These are phyloP conservation scores for Guadua angustifolia DNA, from an alignment of 176 grass and related monocot genomes.

Conservation along the genomic window DNA sequence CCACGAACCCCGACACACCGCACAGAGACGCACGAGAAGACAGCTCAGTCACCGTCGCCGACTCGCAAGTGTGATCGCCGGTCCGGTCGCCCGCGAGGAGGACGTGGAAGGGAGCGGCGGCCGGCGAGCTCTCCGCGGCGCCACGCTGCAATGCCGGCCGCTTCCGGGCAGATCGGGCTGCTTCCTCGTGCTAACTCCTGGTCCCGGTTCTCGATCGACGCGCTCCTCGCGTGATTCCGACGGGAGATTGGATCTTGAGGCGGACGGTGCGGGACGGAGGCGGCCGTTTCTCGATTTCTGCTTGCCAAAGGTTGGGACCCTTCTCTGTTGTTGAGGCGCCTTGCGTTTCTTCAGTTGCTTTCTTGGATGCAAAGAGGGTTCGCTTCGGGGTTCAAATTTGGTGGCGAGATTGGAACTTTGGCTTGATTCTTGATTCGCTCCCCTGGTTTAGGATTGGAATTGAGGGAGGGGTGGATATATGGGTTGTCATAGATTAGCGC, in stretches of 20 bases:
- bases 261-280: slow-evolving; percentile 4
- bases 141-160: slow-evolving; percentile 49
- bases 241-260: slow-evolving; percentile 50
- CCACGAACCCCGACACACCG: slow-evolving; percentile 26
- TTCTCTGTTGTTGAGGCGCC: slow-evolving; percentile 5
- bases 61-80: slow-evolving; percentile 39
- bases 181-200: neutral
- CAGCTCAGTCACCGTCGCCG: slow-evolving; percentile 56
- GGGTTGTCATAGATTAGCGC: neutral
- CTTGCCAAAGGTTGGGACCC: slow-evolving; percentile 26
- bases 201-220: slow-evolving; percentile 12
- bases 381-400: neutral
- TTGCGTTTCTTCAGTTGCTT: slow-evolving; percentile 19
- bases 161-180: slow-evolving; percentile 44
- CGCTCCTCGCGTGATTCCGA: slow-evolving; percentile 5
- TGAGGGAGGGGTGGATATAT: neutral
- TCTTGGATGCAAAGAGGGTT: neutral
- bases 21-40: slow-evolving; percentile 14
- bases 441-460: slow-evolving; percentile 1
- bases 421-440: neutral
- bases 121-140: slow-evolving; percentile 25
- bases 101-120: neutral
- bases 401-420: slow-evolving; percentile 3
- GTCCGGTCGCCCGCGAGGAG: slow-evolving; percentile 32
- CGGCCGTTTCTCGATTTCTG: slow-evolving; percentile 25